Conservation (phyloP, 257 asterid genomes). For the Gentiana straminea region DNA sequence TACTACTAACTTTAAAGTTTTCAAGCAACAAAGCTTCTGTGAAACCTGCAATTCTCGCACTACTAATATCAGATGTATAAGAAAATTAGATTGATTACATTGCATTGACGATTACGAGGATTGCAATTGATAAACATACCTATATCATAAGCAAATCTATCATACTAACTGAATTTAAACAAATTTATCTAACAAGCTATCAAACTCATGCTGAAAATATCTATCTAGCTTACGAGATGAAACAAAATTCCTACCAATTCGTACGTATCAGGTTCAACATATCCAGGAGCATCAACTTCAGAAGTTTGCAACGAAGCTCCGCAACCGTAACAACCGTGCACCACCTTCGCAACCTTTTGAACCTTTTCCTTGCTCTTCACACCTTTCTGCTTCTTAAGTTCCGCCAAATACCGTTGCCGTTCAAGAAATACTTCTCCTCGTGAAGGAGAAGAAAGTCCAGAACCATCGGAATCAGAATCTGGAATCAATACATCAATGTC, state of each 20-base stretch:
- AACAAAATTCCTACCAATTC: conserved; percentile 18
- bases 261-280: conserved; percentile 32
- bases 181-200: too few species aligned
- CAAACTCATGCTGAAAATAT: too few species aligned
- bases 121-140: too few species aligned
- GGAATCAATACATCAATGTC: conserved; percentile 1
- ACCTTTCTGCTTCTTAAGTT: conserved; percentile 30
- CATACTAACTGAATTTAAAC: too few species aligned
- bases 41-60: too few species aligned
- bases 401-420: conserved; percentile 38
- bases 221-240: background rate
- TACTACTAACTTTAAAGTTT: too few species aligned
- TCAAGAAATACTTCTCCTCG: conserved; percentile 75
- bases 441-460: conserved; percentile 73
- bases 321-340: conserved; percentile 73
- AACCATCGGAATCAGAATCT: conserved; percentile 46
- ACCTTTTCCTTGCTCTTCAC: conserved; percentile 29
- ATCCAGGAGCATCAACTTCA: conserved; percentile 73
- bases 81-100: too few species aligned
- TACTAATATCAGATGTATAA: too few species aligned
- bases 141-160: too few species aligned
- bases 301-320: conserved; percentile 81
- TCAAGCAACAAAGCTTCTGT: too few species aligned
- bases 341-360: conserved; percentile 26
- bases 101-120: too few species aligned